Conservation (phyloP, 805 yeast genomes). For the Torulaspora microellipsoides region DNA sequence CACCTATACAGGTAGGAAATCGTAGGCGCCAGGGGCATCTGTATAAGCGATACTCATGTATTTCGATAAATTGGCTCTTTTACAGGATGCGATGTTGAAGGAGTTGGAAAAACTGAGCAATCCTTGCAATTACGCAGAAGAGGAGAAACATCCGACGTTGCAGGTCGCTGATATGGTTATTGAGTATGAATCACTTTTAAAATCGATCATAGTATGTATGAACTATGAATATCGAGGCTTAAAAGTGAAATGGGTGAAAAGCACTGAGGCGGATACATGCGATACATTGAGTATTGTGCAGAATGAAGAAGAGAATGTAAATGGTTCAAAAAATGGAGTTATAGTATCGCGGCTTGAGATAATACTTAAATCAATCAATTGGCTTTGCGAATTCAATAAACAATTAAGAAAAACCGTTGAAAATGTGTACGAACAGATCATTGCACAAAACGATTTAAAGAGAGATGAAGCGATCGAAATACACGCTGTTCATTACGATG, state of each 20-base stretch:
- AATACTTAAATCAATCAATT: conserved; percentile 16
- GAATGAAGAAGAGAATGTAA: conserved; percentile 3
- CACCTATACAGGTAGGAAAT: too few species aligned
- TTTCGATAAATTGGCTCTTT: not conserved
- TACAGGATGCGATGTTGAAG: conserved; percentile 5
- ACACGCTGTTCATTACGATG: conserved; percentile 8
- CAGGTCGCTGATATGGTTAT: conserved; percentile 9
- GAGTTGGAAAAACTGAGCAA: conserved; percentile 2
- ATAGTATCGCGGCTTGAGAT: conserved; percentile 4
- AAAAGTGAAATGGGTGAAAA: conserved; percentile 16
- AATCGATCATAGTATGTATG: conserved; percentile 11
- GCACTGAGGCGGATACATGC: conserved; percentile 1
- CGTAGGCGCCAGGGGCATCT: too few species aligned
- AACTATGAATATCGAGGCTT: conserved; percentile 16
- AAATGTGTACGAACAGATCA: conserved; percentile 2
- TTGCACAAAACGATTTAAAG: conserved; percentile 14
- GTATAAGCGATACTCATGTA: too few species aligned
- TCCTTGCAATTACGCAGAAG: not conserved
- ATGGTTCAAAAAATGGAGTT: not conserved
- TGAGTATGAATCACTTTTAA: conserved; percentile 20
- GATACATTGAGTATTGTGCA: conserved; percentile 13
- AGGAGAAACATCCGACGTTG: not conserved
- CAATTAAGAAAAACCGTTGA: conserved; percentile 5
- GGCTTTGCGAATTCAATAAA: conserved; percentile 21
- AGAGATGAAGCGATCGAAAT: conserved; percentile 19